Evolutionary conservation across 2,329 filamentous ascomycete species (phyloP), one percentile per base, ranked within the genome.

Genomic region (Claviceps cyperi): DNA sequence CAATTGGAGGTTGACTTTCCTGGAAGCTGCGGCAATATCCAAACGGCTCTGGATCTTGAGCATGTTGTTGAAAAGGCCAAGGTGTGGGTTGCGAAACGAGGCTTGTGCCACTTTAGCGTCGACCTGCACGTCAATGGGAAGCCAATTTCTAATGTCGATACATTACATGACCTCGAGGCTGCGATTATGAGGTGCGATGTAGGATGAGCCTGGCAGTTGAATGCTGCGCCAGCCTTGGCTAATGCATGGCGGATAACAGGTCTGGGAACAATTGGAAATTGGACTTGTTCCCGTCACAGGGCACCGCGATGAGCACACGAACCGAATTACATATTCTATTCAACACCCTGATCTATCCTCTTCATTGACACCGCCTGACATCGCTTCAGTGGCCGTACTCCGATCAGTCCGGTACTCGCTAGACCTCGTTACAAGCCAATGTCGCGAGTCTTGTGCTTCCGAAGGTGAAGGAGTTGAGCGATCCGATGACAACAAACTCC

Each of bases 341-440:
- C 62, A 69, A 46, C 67, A 70, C 48, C 59, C 64, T 3, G 59
- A 63, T 39, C 46, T 66, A 17, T 56, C 57, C 0, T 68, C 66
- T 3, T 53, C 59, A 15, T 48, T 66, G 22, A 28, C 59, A 5
- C 54, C 62, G 5, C 66, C 66, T 1, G 43, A 46, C 1, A 55
- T 52, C 1, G 59, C 63, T 1, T 41, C 47, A 3, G 58, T 54
- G 5, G 59, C 60, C 1, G 56, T 56, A 1, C 61, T 69, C 40
- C 55, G 53, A 39, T 55, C 56, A 24, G 54, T 62, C 17, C 51
- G 52, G n/a, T 57, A 63, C 40, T 52, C 53, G 3, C 48, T 68
- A 32, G 50, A 60, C 38, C 41, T 65, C 14, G 50, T 51, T 3
- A 48, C 52, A 3, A 24, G n/a, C 13, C 24, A 21, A n/a, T 8